Evolutionary conservation across 441 rosid species (phyloP).

Genomic region (Gossypium trilobum): DNA sequence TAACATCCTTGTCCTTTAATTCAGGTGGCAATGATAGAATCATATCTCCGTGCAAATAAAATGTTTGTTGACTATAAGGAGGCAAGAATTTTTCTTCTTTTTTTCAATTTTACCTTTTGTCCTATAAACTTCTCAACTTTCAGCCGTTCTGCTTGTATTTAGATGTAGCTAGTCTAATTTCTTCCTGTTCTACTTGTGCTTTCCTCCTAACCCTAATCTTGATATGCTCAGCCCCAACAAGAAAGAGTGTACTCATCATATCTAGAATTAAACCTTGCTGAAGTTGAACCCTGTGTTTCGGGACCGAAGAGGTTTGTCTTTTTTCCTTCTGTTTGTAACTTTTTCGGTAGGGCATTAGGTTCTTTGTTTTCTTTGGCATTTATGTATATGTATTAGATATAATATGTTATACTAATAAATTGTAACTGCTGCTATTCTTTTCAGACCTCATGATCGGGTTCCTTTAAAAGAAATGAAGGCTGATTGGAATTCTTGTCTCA

Average conservation of each 20-base stretch:
- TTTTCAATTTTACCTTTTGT: not conserved
- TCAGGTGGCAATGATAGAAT: slow-evolving; percentile 89
- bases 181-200: not conserved
- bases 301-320: slow-evolving; percentile 79
- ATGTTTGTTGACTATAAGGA: slow-evolving; percentile 90
- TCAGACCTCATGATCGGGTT: slow-evolving; percentile 97
- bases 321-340: not conserved
- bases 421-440: slow-evolving; percentile 15
- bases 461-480: slow-evolving; percentile 84
- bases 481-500: slow-evolving; percentile 91
- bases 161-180: not conserved
- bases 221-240: slow-evolving; percentile 67
- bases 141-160: not conserved
- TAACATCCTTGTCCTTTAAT: slow-evolving; percentile 17
- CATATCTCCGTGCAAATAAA: slow-evolving; percentile 90
- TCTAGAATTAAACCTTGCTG: slow-evolving; percentile 59
- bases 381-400: not conserved
- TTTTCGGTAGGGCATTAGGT: not conserved
- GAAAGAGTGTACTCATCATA: slow-evolving; percentile 89
- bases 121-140: not conserved
- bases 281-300: slow-evolving; percentile 88
- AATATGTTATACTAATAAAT: not conserved
- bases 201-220: not conserved
- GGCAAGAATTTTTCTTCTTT: slow-evolving; percentile 30
- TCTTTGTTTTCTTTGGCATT: not conserved